Evolutionary conservation across 768 basidiomycete species (phyloP).

Genomic region (Omphalotus guepiniiformis): DNA sequence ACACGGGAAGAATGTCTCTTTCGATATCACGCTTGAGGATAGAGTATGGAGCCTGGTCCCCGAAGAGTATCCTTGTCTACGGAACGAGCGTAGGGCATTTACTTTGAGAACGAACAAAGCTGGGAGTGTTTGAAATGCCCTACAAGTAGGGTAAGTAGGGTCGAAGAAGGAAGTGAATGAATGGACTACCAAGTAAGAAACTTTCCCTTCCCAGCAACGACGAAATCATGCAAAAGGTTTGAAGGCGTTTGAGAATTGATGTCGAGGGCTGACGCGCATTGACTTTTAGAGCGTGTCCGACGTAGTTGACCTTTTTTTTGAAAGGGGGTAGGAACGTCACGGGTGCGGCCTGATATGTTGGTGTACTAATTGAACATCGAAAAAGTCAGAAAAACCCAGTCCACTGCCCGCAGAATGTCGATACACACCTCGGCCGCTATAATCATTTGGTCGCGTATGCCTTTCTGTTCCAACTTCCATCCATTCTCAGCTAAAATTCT

Average conservation of each 20-base stretch:
- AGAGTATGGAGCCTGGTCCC: conserved; percentile 36
- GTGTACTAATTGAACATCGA: conserved; percentile 21
- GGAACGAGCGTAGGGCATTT: conserved; percentile 38
- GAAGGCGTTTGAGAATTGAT: conserved; percentile 36
- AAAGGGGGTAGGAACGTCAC: conserved; percentile 19
- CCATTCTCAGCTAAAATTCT: conserved; percentile 50
- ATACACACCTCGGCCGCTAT: conserved; percentile 39
- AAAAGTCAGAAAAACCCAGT: neutral
- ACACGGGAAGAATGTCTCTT: conserved; percentile 41
- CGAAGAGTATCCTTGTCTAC: conserved; percentile 41
- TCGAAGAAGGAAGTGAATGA: neutral
- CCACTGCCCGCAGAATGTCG: neutral
- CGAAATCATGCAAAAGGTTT: conserved; percentile 40
- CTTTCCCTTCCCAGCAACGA: conserved; percentile 48
- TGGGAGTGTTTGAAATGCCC: conserved; percentile 29
- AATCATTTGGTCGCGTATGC: conserved; percentile 44
- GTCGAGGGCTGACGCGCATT: conserved; percentile 29
- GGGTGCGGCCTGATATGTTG: conserved; percentile 21
- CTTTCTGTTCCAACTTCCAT: conserved; percentile 38
- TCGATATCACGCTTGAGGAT: conserved; percentile 37
- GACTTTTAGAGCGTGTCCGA: conserved; percentile 45
- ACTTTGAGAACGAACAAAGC: conserved; percentile 36
- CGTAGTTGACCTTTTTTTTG: conserved; percentile 33
- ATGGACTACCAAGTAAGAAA: conserved; percentile 25
- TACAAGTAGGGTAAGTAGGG: conserved; percentile 23